Percentiles rank a stretch among this genome's conserved stretches.
Evolutionary conservation across 2,329 filamentous ascomycete species (phyloP).

Genomic region (Zymoseptoria tritici): DNA sequence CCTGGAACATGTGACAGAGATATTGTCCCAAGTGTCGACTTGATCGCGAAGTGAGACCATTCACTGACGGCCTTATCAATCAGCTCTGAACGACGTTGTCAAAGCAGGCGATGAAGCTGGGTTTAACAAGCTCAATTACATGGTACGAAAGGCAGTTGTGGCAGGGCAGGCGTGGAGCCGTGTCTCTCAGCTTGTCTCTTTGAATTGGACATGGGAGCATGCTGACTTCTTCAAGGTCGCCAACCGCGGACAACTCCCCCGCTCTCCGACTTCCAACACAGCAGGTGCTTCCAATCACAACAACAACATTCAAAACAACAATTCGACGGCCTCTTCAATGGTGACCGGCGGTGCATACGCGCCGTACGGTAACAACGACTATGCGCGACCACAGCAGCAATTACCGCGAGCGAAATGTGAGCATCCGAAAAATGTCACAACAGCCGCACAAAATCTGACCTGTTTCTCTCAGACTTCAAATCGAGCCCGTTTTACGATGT

Average conservation of each 20-base stretch:
- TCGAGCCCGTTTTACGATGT: constrained; percentile 80
- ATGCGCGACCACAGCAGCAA: background rate
- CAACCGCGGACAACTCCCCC: constrained; percentile 34
- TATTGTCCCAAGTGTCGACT: background rate
- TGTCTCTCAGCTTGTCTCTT: too few species aligned
- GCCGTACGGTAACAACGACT: constrained; percentile 4
- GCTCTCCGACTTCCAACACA: constrained; percentile 10
- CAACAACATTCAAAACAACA: constrained; percentile 5
- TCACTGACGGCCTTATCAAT: constrained; percentile 10
- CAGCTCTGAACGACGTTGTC: constrained; percentile 35
- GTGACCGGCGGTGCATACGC: constrained; percentile 8
- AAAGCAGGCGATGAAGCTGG: constrained; percentile 27
- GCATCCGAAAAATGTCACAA: background rate
- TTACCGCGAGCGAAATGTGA: background rate
- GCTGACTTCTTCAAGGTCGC: constrained; percentile 13
- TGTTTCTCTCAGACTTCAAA: constrained; percentile 47
- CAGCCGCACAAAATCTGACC: constrained; percentile 15
- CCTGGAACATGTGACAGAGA: background rate
- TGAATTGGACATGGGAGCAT: too few species aligned
- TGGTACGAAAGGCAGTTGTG: constrained; percentile 16
- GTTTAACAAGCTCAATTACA: constrained; percentile 33
- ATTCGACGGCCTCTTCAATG: constrained; percentile 7
- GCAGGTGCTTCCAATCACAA: constrained; percentile 7
- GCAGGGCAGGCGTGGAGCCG: too few species aligned
- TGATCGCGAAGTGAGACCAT: background rate